Percentiles rank a stretch among this genome's conserved stretches.
Conservation (phyloP, 2,329 filamentous ascomycete species). For the Stenocarpella maydis region DNA sequence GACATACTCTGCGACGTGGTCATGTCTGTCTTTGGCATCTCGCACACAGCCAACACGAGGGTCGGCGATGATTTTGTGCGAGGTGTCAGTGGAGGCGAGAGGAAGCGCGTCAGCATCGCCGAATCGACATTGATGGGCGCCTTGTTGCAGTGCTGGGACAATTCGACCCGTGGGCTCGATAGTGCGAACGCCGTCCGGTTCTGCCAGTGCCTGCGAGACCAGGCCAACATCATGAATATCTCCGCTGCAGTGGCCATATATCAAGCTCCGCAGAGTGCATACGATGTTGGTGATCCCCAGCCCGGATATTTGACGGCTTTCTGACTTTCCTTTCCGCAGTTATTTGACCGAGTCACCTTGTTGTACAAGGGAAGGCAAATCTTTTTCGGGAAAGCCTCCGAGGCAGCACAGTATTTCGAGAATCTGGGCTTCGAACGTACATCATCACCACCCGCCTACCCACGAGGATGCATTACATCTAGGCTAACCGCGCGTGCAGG, state of each 20-base stretch:
- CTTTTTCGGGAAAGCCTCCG: background rate
- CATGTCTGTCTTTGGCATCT: slow-evolving; percentile 11
- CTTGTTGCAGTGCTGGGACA: slow-evolving; percentile 6
- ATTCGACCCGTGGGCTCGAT: background rate
- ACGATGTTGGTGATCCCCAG: too few relatives aligned
- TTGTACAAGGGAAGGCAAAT: background rate
- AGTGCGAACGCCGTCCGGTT: background rate
- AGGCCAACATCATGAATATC: too few relatives aligned
- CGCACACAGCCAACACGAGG: slow-evolving; percentile 12
- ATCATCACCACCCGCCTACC: background rate
- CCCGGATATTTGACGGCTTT: too few relatives aligned
- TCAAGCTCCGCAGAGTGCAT: too few relatives aligned
- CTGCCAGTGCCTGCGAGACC: background rate
- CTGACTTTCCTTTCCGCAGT: too few relatives aligned
- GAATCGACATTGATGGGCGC: background rate
- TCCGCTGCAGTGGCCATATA: too few relatives aligned
- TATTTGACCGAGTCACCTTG: background rate
- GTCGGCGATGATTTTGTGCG: slow-evolving; percentile 21
- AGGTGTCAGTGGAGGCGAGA: slow-evolving; percentile 19
- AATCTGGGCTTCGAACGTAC: background rate
- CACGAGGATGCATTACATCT: background rate
- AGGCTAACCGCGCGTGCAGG: background rate
- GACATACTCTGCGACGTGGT: slow-evolving; percentile 13
- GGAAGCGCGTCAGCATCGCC: slow-evolving; percentile 27
- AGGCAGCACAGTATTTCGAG: background rate